Percentiles rank a stretch among this genome's conserved stretches.
Conservation (phyloP, 176 grass and related monocot genomes). For the Sorghum bicolor region Sorghum_bicolor_NCBIv3 NC_012877.2:1074501-1075000, state of each 20-base stretch:
- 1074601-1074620: neutral
- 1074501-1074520: too few species aligned
- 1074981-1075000: neutral
- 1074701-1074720: neutral
- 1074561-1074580: too few species aligned
- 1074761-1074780: conserved; percentile 1
- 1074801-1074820: conserved; percentile 10
- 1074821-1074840: conserved; percentile 13
- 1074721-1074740: neutral
- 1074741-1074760: neutral
- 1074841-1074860: neutral
- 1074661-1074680: neutral
- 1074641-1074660: too few species aligned
- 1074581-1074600: too few species aligned
- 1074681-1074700: conserved; percentile 16
- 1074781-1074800: conserved; percentile 2
- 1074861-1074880: neutral
- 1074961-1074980: neutral
- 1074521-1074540: too few species aligned
- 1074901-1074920: neutral
- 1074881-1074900: neutral
- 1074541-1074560: too few species aligned
- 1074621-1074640: too few species aligned
- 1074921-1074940: neutral
- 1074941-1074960: neutral